These are phyloP conservation scores for Pleurotus tuber-regium DNA, from an alignment of 768 basidiomycete species.

Conservation along the genomic window DNA sequence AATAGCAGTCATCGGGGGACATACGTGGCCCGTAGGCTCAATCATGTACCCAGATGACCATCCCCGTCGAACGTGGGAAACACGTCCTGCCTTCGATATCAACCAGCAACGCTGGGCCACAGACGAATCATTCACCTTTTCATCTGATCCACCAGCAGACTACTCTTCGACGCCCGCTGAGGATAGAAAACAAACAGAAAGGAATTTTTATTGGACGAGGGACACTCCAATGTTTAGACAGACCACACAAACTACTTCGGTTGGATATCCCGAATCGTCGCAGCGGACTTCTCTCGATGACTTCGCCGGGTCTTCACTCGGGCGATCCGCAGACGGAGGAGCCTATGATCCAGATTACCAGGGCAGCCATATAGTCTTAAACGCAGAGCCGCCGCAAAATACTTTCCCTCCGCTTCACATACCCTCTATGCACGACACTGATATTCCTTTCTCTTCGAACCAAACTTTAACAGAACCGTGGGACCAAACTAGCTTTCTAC, in stretches of 20 bases:
- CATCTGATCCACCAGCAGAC: background rate
- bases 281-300: conserved; percentile 11
- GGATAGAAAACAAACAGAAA: background rate
- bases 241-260: background rate
- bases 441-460: background rate
- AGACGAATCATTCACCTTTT: background rate
- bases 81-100: background rate
- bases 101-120: background rate
- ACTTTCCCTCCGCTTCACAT: background rate
- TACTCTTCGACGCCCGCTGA: background rate
- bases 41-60: conserved; percentile 1
- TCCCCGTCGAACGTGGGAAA: background rate
- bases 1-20: background rate
- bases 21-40: background rate
- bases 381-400: background rate
- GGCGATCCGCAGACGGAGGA: background rate
- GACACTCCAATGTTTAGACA: background rate
- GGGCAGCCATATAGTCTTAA: background rate
- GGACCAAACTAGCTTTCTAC: background rate
- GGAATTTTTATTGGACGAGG: background rate
- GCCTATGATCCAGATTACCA: background rate
- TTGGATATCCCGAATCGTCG: conserved; percentile 12
- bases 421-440: background rate
- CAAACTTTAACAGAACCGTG: background rate
- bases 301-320: background rate